Conservation (phyloP, 345 rosid species). For the Bretschneidera sinensis region DNA sequence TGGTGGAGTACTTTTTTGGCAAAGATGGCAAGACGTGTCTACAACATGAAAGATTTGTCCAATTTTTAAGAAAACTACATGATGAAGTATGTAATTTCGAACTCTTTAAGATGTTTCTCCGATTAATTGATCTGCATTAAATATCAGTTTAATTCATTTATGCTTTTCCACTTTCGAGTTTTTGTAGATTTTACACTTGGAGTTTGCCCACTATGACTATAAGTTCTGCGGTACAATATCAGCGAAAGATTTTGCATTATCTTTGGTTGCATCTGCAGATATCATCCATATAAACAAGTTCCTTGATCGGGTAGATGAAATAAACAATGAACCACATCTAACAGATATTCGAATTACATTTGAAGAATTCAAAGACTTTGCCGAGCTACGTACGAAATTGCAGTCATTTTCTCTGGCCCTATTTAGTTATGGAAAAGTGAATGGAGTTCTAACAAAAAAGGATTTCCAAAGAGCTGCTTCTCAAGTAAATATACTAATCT, state of each 20-base stretch:
- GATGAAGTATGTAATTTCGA: slow-evolving; percentile 37
- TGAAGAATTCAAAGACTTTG: slow-evolving; percentile 54
- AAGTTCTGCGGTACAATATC: slow-evolving; percentile 41
- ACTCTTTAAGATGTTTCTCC: too few relatives aligned
- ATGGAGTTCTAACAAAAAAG: slow-evolving; percentile 43
- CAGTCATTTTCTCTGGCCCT: slow-evolving; percentile 58
- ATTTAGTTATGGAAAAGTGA: slow-evolving; percentile 55
- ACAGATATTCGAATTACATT: slow-evolving; percentile 36
- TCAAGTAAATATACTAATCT: slow-evolving; percentile 23
- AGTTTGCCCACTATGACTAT: slow-evolving; percentile 58
- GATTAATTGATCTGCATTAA: too few relatives aligned
- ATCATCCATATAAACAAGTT: slow-evolving; percentile 41
- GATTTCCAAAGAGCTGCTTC: slow-evolving; percentile 74
- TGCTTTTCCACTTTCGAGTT: too few relatives aligned
- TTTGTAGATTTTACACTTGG: slow-evolving; percentile 45
- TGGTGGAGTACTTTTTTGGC: slow-evolving; percentile 62
- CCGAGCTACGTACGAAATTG: slow-evolving; percentile 45
- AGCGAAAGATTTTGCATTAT: slow-evolving; percentile 61
- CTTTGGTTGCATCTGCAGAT: slow-evolving; percentile 68
- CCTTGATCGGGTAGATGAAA: slow-evolving; percentile 48
- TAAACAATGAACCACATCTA: slow-evolving; percentile 28
- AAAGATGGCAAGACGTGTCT: slow-evolving; percentile 47
- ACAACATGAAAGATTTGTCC: slow-evolving; percentile 48
- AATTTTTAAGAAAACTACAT: slow-evolving; percentile 49
- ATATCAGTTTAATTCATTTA: too few relatives aligned